Evolutionary conservation across 208 protist genomes (phyloP), one percentile per base, ranked within the genome.

Genomic region (Acanthamoeba healyi): DNA sequence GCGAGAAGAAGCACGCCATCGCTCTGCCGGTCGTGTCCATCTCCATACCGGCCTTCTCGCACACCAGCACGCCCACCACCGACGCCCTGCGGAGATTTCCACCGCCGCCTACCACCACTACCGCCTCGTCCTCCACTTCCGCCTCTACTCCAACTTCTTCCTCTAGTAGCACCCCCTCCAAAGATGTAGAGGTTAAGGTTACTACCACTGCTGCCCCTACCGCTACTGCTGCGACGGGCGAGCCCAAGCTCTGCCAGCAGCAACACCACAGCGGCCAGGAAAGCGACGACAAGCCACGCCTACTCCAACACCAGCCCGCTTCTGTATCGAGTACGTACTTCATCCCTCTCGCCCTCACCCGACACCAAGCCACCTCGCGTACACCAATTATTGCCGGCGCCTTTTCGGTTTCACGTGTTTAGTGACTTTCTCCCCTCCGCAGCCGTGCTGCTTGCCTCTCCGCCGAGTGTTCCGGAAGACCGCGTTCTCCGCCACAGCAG

Each of bases 51-150:
- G 14, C 32, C 72, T 0, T 51, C 24, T 12, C 72, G 22, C 72
- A 7, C n/a, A 29, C n/a, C n/a, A 12, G 6, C 9, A 12, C 34
- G 15, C 34, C 77, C 77, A 38, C 77, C 38, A 58, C 77, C 24
- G 77, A 86, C 77, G 7, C 44, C n/a, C 77, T 86, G 10, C 77
- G 77, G 42, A 86, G 77, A 86, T 86, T 86, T 36, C 77, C 72
- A 40, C 72, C 77, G n/a, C 77, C 77, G 22, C 40, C 77, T n/a
- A 36, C 44, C 32, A 49, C 44, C 6, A 26, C 77, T 29, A 0
- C 38, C 0, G 14, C 77, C 34, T 56, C 44, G 2, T 38, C 65
- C 32, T 38, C 72, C 26, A 51, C 72, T 5, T 54, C 72, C 19
- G 14, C 72, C 38, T n/a, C n/a, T n/a, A n/a, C n/a, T n/a, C n/a